Base-by-base conservation (phyloP, 768 basidiomycete species). In the Trametes sanguinea region DNA sequence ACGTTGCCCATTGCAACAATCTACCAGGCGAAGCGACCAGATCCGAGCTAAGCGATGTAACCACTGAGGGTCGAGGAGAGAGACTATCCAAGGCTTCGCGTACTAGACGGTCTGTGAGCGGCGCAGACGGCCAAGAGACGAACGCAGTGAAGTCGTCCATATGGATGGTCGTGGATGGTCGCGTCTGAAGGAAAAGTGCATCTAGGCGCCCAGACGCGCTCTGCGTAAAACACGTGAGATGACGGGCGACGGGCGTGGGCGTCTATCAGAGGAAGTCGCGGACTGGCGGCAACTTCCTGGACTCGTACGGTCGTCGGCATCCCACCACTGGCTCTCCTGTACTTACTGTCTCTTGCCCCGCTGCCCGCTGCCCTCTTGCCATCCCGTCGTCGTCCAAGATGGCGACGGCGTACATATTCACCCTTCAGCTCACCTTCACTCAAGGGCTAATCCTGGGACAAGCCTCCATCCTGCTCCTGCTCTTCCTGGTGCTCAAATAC, bases 391-490 rank as follows among this genome's bases (percentile, higher is more conserved):
- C 46, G 52, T 10, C 39, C 44, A 51, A 43, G 64, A 71, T 74
- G 85, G 77, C 78, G 52, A 73, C 72, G 67, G 85, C 82, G 71
- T 88, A 87, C 75, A 72, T 92, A 51, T 83, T 91, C 67, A 86
- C 87, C 39, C 78, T 92, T 45, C 86, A 90, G 67, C 92, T 90
- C 22, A 95, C 93, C 1, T 99, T 99, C 76, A 97, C 95, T 0
- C 95, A 98, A 72, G 96, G 96, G 14, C 84, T 99, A 39, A 79
- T 99, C 42, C 76, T 98, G 46, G 96, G 96, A 59, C 96, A 98
- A 74, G 80, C 93, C 22, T 95, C 94, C 29, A 88, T 99, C 68
- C 78, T 94, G 46, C 69, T 89, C 53, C 81, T 95, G 50, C 81
- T 92, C 32, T 81, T 80, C 50, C 77, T 95, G 64, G 84, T 99